phyloP scores from a whole-genome alignment of 176 grass and related monocot species.

The Microstegium vimineum region DNA sequence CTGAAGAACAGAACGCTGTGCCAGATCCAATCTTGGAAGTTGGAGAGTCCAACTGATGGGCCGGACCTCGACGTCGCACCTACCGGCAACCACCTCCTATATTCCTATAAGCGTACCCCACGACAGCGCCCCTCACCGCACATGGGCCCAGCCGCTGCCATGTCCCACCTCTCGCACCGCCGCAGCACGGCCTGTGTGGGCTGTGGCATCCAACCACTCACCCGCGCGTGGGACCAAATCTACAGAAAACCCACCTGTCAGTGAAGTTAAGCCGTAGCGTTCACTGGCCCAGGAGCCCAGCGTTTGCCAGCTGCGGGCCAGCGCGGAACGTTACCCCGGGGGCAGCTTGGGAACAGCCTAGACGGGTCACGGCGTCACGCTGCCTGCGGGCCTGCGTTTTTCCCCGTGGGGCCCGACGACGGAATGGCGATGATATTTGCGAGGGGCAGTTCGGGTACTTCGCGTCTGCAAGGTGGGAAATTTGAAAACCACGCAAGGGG shows the following conservation, averaged over 20 bases:
- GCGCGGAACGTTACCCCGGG: background rate
- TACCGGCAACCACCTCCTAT: slow-evolving; percentile 21
- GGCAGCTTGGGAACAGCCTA: background rate
- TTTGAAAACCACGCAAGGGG: slow-evolving; percentile 30
- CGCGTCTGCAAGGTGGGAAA: background rate
- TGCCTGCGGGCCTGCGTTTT: background rate
- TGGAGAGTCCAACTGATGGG: no score
- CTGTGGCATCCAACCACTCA: accelerated
- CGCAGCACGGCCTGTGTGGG: no score
- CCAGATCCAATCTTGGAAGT: background rate
- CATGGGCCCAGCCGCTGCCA: background rate
- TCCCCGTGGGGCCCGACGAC: background rate
- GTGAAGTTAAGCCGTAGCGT: accelerated
- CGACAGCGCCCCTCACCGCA: background rate
- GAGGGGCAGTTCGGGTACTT: slow-evolving; percentile 21
- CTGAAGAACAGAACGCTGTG: background rate
- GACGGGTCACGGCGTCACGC: background rate
- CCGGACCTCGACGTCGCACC: background rate
- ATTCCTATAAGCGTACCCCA: background rate
- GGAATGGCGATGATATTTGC: slow-evolving; percentile 8
- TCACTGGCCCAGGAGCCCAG: accelerated
- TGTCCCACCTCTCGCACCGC: background rate
- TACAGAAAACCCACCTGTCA: accelerated
- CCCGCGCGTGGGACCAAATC: background rate
- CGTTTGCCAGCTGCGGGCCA: background rate